phyloP scores from a whole-genome alignment of 2,329 filamentous ascomycete genomes.

The Bipolaris bicolor region DNA sequence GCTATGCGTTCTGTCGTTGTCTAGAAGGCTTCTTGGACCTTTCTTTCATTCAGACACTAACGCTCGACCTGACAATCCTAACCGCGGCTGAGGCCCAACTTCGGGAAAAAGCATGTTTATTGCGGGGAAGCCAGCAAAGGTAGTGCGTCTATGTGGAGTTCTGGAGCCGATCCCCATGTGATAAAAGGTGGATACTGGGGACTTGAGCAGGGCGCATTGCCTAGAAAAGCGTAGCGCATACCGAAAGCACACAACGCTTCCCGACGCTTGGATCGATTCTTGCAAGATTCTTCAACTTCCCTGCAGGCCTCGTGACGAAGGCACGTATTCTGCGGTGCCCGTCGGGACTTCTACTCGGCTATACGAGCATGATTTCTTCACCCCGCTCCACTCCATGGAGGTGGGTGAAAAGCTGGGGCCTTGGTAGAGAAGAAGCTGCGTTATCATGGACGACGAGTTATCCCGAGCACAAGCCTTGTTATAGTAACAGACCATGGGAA shows the following conservation, averaged over 20 bases:
- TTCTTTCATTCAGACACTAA: not conserved
- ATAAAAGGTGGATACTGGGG: slow-evolving; percentile 3
- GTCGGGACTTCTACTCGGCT: slow-evolving; percentile 16
- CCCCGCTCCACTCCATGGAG: slow-evolving; percentile 6
- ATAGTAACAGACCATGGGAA: not conserved
- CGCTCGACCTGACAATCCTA: slow-evolving; percentile 9
- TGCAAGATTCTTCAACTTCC: slow-evolving; percentile 13
- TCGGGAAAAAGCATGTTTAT: slow-evolving; percentile 9
- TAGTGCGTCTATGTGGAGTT: slow-evolving; percentile 14
- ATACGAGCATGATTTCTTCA: not conserved
- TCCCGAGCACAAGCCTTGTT: slow-evolving; percentile 4
- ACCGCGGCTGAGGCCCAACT: slow-evolving; percentile 14
- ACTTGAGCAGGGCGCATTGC: slow-evolving; percentile 7
- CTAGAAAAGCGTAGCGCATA: slow-evolving; percentile 4
- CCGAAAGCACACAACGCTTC: slow-evolving; percentile 3
- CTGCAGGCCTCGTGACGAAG: slow-evolving; percentile 17
- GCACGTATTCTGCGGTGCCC: not conserved
- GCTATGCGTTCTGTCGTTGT: not conserved
- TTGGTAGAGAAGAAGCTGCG: slow-evolving; percentile 1
- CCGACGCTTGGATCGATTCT: slow-evolving; percentile 18
- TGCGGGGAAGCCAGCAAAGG: slow-evolving; percentile 12
- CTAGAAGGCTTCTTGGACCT: not conserved
- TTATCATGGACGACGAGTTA: slow-evolving; percentile 14
- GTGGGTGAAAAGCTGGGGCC: not conserved
- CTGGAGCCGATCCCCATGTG: slow-evolving; percentile 12